A percentile compares a stretch with the other conserved stretches of the same genome.
Conservation (phyloP, 164 flowering plant genomes). For the Nymphaea thermarum region DNA sequence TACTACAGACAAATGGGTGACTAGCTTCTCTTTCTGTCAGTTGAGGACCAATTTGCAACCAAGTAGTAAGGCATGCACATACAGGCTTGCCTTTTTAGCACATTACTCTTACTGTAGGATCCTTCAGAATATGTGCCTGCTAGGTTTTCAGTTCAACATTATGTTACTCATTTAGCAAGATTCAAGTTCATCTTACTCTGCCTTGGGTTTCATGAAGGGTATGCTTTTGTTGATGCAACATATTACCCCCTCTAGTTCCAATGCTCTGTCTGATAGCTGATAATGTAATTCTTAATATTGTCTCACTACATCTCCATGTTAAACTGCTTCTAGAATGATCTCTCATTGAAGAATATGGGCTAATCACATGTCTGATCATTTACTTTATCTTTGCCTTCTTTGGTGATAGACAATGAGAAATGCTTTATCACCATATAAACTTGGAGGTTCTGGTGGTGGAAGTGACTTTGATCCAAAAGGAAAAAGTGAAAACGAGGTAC, state of each 20-base stretch:
- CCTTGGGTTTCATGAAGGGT: not conserved
- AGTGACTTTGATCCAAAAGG: constrained; percentile 99
- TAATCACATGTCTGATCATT: not conserved
- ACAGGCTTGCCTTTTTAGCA: no score
- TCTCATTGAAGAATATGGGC: not conserved
- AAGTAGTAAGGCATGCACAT: no score
- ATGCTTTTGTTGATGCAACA: not conserved
- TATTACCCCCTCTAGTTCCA: not conserved
- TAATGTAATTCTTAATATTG: not conserved
- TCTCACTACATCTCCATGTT: not conserved
- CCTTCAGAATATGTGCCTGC: no score
- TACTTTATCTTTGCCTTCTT: constrained; percentile 3
- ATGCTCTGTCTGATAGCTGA: no score
- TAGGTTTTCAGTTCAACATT: no score
- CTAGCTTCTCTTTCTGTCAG: no score
- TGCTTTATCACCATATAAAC: constrained; percentile 89
- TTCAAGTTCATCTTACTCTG: not conserved
- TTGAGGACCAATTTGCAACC: no score
- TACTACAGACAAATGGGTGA: no score
- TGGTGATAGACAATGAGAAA: constrained; percentile 69
- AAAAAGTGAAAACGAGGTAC: constrained; percentile 92
- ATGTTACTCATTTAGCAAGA: not conserved
- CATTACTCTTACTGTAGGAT: no score
- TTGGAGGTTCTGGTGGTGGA: constrained; percentile 97
- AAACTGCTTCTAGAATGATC: no score